Conservation (phyloP, 306 rosid genomes). For the Glycine soja region DNA sequence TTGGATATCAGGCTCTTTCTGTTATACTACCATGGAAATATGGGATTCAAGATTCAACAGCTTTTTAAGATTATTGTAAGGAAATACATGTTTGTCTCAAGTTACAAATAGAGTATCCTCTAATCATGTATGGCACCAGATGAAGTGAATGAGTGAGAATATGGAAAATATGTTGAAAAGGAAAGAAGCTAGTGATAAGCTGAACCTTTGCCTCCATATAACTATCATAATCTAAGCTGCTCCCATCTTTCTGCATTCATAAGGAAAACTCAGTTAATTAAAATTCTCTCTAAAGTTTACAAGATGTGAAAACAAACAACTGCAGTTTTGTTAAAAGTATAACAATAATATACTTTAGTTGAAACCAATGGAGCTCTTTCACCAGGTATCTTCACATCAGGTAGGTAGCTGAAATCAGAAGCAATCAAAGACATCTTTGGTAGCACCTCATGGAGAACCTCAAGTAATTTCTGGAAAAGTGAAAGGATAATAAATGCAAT, state of each 20-base stretch:
- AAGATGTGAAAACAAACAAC: slow-evolving; percentile 37
- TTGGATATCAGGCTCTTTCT: slow-evolving; percentile 1
- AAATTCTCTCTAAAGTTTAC: slow-evolving; percentile 23
- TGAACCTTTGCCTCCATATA: slow-evolving; percentile 89
- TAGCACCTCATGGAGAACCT: slow-evolving; percentile 79
- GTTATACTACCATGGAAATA: background rate
- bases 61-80: background rate
- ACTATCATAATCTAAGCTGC: slow-evolving; percentile 73
- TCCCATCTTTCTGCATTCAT: slow-evolving; percentile 79
- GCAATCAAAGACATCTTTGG: slow-evolving; percentile 98
- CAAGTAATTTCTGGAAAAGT: slow-evolving; percentile 76
- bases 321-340: slow-evolving; percentile 33
- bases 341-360: slow-evolving; percentile 70
- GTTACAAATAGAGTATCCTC: slow-evolving; percentile 7
- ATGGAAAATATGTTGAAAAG: slow-evolving; percentile 26
- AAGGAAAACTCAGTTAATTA: slow-evolving; percentile 16
- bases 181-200: slow-evolving; percentile 21
- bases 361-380: slow-evolving; percentile 97
- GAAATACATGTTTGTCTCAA: slow-evolving; percentile 31
- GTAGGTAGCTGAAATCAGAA: slow-evolving; percentile 91
- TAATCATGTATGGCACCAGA: background rate
- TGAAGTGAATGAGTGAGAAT: background rate
- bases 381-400: slow-evolving; percentile 89
- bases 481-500: slow-evolving; percentile 40
- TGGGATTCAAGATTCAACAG: background rate